A percentile compares a stretch with the other conserved stretches of the same genome.
phyloP scores from a whole-genome alignment of 768 basidiomycete genomes.

The Termitomyces sp. region DNA sequence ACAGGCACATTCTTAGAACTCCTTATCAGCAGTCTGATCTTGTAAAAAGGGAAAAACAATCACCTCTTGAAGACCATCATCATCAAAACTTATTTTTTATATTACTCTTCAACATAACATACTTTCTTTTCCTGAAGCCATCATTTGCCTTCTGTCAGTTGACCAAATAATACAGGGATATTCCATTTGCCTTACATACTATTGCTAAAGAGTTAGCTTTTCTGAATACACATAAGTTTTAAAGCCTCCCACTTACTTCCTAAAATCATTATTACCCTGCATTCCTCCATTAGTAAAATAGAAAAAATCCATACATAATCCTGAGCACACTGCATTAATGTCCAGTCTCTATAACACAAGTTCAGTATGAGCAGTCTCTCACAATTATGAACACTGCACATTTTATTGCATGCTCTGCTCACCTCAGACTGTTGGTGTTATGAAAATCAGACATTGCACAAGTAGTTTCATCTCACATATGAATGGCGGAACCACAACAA shows the following conservation, averaged over 20 bases:
- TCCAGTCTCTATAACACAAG: neutral
- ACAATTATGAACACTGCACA: neutral
- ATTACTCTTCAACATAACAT: neutral
- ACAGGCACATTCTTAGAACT: no score
- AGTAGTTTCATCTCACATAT: neutral
- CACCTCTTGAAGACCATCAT: neutral
- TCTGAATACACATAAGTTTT: no score
- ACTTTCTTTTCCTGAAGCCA: neutral
- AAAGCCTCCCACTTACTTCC: neutral
- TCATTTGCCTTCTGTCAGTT: neutral
- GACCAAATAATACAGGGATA: neutral
- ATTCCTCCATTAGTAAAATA: neutral
- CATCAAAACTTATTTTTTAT: neutral
- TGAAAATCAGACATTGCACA: neutral
- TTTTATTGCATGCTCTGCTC: neutral
- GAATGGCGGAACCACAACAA: neutral
- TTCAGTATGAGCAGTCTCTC: neutral
- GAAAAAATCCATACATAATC: neutral
- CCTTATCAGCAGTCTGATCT: neutral
- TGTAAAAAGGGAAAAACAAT: neutral
- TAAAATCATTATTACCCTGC: neutral
- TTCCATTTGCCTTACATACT: conserved; percentile 3
- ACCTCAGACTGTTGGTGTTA: neutral
- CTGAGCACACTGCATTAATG: neutral
- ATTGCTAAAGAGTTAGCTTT: neutral